Percentiles rank a stretch among this genome's conserved stretches.
Evolutionary conservation across 1,284 basidiomycete genomes (phyloP).

Genomic region (Trametes hirsuta): DNA sequence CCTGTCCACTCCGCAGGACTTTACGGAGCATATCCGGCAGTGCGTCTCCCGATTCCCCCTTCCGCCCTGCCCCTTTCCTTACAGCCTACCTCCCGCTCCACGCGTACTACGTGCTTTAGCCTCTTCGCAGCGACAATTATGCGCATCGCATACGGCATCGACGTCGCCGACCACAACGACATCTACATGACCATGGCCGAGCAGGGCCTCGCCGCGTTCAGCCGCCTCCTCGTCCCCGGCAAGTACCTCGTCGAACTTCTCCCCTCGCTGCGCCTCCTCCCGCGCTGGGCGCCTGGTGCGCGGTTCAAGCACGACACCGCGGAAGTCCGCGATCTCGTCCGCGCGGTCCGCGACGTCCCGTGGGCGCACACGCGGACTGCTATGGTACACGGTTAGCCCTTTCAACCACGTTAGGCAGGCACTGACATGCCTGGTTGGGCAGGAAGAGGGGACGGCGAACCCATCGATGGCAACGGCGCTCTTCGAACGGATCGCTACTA

Average conservation of each 20-base stretch:
- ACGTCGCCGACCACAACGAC: neutral
- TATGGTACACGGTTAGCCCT: neutral
- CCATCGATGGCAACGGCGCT: conserved; percentile 5
- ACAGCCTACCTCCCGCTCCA: no score
- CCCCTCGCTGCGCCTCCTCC: conserved; percentile 4
- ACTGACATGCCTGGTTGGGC: neutral
- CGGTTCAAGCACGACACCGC: conserved; percentile 13
- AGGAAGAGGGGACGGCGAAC: neutral
- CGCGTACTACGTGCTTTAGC: no score
- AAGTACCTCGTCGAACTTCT: conserved; percentile 9
- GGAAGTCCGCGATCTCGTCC: neutral
- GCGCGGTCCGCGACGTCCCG: conserved; percentile 1
- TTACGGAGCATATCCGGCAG: conserved; percentile 3
- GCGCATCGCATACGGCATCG: no score
- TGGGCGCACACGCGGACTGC: conserved; percentile 3
- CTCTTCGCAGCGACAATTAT: no score
- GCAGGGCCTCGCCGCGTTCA: neutral
- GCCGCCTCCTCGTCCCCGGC: neutral
- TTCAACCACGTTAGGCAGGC: neutral
- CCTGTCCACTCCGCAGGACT: neutral
- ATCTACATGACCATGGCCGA: neutral
- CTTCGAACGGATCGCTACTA: neutral
- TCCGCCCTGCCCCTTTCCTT: no score
- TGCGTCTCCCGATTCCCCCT: neutral
- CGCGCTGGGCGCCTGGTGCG: conserved; percentile 9